Conservation (phyloP, 768 basidiomycete genomes). For the Thelephora ganbajun region DNA sequence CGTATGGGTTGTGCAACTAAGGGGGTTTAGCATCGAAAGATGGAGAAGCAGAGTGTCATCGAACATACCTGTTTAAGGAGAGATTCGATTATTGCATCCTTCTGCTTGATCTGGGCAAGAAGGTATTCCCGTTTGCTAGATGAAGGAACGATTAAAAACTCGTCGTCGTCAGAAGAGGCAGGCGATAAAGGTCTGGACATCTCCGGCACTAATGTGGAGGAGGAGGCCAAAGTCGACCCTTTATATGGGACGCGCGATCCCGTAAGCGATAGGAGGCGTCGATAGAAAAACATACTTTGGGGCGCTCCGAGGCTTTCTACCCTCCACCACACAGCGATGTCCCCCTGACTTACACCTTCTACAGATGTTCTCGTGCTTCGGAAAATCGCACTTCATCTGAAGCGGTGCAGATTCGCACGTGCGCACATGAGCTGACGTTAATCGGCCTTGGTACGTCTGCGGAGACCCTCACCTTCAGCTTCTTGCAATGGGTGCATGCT, state of each 20-base stretch:
- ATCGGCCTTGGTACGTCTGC: not conserved
- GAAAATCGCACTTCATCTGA: constrained; percentile 84
- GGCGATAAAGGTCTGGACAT: constrained; percentile 1
- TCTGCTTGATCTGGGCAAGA: constrained; percentile 75
- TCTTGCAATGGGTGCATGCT: constrained; percentile 79
- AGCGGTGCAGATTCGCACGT: constrained; percentile 1
- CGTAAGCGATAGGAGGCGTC: constrained; percentile 2
- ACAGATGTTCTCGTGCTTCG: constrained; percentile 59
- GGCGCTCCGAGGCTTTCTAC: constrained; percentile 60
- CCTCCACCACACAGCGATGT: constrained; percentile 73
- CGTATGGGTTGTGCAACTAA: constrained; percentile 69
- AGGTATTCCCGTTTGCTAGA: constrained; percentile 77
- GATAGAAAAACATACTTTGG: constrained; percentile 55
- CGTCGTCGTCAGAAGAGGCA: constrained; percentile 1
- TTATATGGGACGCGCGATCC: not conserved
- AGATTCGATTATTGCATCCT: constrained; percentile 76
- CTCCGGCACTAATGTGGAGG: too few species aligned
- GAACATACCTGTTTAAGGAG: constrained; percentile 62
- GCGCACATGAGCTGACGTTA: not conserved
- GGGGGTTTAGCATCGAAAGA: constrained; percentile 2
- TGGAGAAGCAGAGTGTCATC: not conserved
- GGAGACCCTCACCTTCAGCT: constrained; percentile 48
- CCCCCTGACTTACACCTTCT: constrained; percentile 60
- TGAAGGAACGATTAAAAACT: constrained; percentile 12
- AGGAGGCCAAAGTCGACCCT: constrained; percentile 1